phyloP scores from a whole-genome alignment of 441 rosid species.

The Adansonia rubrostipa region DNA sequence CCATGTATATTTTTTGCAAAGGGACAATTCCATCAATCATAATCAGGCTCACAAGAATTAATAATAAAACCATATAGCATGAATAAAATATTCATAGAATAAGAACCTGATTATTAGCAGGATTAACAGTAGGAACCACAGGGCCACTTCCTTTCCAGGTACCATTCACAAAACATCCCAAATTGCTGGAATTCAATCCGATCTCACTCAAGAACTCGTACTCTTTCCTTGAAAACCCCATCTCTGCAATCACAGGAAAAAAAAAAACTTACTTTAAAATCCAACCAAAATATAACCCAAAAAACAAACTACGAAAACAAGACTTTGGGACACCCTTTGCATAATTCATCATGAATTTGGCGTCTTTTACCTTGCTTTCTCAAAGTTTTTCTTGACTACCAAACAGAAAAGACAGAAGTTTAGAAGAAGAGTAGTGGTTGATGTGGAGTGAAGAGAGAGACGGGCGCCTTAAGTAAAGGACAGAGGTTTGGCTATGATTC shows the following conservation, averaged over 20 bases:
- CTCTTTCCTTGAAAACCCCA: conserved; percentile 69
- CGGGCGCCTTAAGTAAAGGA: not conserved
- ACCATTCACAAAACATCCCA: conserved; percentile 77
- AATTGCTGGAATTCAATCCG: conserved; percentile 65
- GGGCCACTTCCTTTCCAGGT: conserved; percentile 81
- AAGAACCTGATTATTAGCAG: conserved; percentile 81
- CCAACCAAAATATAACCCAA: not conserved
- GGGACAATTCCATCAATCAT: not conserved
- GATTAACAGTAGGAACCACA: conserved; percentile 63
- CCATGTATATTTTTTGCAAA: not conserved
- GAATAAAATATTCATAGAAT: not conserved
- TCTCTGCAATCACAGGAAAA: conserved; percentile 38
- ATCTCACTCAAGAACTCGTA: conserved; percentile 77
- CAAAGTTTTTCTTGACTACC: not conserved
- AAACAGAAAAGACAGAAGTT: not conserved
- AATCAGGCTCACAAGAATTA: not conserved
- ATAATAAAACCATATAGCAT: not conserved
- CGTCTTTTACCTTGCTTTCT: conserved; percentile 2
- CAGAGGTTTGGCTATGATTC: not conserved
- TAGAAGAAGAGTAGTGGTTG: not conserved
- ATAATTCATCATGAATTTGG: conserved; percentile 1
- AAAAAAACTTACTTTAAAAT: not conserved
- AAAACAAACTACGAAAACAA: not conserved
- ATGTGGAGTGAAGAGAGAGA: not conserved
- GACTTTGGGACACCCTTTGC: not conserved